phyloP scores from a whole-genome alignment of 805 yeast genomes.

The Nakazawaea anatomiae region DNA sequence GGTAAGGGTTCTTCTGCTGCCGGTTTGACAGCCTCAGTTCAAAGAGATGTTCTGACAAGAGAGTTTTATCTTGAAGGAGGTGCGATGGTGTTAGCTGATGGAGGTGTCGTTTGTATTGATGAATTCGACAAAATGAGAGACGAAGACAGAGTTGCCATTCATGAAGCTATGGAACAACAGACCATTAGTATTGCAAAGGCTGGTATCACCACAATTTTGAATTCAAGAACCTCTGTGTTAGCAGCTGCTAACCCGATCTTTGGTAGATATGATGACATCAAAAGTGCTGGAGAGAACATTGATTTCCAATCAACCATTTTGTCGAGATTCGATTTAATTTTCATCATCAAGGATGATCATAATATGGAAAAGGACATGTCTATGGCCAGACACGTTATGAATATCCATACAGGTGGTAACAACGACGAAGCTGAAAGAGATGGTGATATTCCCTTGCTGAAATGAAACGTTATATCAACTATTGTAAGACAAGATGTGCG shows the following conservation, averaged over 20 bases:
- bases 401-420: conserved; percentile 80
- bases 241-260: conserved; percentile 98
- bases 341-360: conserved; percentile 94
- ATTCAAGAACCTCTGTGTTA: conserved; percentile 91
- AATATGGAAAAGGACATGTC: conserved; percentile 77
- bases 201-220: conserved; percentile 94
- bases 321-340: conserved; percentile 98
- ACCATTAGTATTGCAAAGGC: conserved; percentile 98
- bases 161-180: conserved; percentile 99
- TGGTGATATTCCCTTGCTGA: conserved; percentile 84
- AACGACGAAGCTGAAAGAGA: conserved; percentile 42
- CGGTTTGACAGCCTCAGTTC: conserved; percentile 97
- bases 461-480: conserved; percentile 89
- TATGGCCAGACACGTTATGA: conserved; percentile 93
- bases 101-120: conserved; percentile 98
- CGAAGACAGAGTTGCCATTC: conserved; percentile 97
- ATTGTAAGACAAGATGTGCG: conserved; percentile 86
- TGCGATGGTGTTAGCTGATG: conserved; percentile 99
- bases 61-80: conserved; percentile 98
- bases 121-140: conserved; percentile 99
- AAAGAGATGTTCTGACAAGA: conserved; percentile 79
- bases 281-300: conserved; percentile 95
- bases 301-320: conserved; percentile 96
- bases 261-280: conserved; percentile 94
- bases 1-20: conserved; percentile 99